phyloP scores from a whole-genome alignment of 2,329 filamentous ascomycete genomes.

The Alternaria rosae region DNA sequence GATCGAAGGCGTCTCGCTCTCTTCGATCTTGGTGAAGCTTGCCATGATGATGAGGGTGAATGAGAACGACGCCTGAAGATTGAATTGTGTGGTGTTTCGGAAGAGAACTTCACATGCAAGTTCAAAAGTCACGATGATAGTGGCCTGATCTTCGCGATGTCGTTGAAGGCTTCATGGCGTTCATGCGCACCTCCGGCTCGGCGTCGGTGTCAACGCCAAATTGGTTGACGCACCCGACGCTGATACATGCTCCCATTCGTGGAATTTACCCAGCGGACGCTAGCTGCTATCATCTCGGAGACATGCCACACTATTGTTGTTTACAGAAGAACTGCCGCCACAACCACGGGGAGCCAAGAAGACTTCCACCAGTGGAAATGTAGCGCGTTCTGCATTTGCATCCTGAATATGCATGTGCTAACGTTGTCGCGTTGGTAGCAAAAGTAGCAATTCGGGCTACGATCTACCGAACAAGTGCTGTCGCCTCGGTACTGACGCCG shows the following conservation, averaged over 20 bases:
- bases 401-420: background rate
- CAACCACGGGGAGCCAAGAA: slow-evolving; percentile 1
- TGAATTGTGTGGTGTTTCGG: background rate
- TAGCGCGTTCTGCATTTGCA: background rate
- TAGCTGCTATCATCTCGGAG: background rate
- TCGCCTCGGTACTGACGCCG: slow-evolving; percentile 17
- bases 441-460: slow-evolving; percentile 12
- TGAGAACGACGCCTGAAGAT: background rate
- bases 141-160: slow-evolving; percentile 16
- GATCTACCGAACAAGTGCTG: slow-evolving; percentile 20
- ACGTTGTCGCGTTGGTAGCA: slow-evolving; percentile 5
- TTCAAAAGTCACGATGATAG: slow-evolving; percentile 1
- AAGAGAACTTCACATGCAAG: background rate
- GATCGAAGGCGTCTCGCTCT: slow-evolving; percentile 68
- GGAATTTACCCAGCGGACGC: slow-evolving; percentile 3
- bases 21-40: slow-evolving; percentile 72
- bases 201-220: slow-evolving; percentile 14
- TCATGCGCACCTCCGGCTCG: slow-evolving; percentile 6
- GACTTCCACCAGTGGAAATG: slow-evolving; percentile 13
- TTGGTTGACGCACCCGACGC: slow-evolving; percentile 5
- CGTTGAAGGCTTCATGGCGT: slow-evolving; percentile 17
- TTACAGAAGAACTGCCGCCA: slow-evolving; percentile 6
- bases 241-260: slow-evolving; percentile 3
- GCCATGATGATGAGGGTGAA: slow-evolving; percentile 62
- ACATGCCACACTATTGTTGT: slow-evolving; percentile 1